Percentiles rank a stretch among this genome's conserved stretches.
phyloP scores from a whole-genome alignment of 192 early-diverging fungal species.

The Chytriomyces sp. region DNA sequence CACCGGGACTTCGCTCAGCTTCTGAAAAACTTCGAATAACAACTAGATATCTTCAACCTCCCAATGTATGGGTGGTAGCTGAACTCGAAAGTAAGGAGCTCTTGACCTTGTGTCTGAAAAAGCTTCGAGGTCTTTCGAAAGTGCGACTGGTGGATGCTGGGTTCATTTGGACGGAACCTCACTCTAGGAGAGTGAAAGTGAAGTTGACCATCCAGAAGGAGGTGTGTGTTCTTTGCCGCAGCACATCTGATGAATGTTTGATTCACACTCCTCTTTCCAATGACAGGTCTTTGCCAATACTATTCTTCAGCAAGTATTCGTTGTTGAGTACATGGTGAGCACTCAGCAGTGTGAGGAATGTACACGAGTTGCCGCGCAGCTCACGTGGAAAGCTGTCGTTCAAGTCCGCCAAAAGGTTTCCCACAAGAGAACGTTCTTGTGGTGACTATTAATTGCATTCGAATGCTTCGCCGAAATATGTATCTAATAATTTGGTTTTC shows the following conservation, averaged over 20 bases:
- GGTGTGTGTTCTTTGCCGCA: conserved; percentile 42
- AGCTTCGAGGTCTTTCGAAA: conserved; percentile 87
- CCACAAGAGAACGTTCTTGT: conserved; percentile 98
- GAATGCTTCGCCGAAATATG: not conserved
- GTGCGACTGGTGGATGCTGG: conserved; percentile 96
- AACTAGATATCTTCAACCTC: conserved; percentile 86
- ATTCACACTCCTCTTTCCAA: too few species aligned
- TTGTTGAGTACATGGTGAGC: conserved; percentile 91
- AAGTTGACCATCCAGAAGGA: conserved; percentile 99
- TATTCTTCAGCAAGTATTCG: conserved; percentile 94
- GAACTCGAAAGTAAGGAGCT: conserved; percentile 91
- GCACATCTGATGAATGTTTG: too few species aligned
- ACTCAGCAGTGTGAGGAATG: conserved; percentile 97
- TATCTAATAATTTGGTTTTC: not conserved
- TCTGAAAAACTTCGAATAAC: not conserved
- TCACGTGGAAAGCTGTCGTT: conserved; percentile 98
- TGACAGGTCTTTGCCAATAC: conserved; percentile 85
- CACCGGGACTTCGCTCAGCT: not conserved
- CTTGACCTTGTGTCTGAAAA: conserved; percentile 90
- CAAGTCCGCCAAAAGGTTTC: conserved; percentile 96
- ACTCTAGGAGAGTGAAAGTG: conserved; percentile 91
- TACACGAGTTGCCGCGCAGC: conserved; percentile 93
- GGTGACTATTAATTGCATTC: conserved; percentile 35
- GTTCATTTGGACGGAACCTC: conserved; percentile 98
- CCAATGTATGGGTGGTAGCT: conserved; percentile 85